Conservation (phyloP, 306 rosid genomes). For the Acacia acuminata region DNA sequence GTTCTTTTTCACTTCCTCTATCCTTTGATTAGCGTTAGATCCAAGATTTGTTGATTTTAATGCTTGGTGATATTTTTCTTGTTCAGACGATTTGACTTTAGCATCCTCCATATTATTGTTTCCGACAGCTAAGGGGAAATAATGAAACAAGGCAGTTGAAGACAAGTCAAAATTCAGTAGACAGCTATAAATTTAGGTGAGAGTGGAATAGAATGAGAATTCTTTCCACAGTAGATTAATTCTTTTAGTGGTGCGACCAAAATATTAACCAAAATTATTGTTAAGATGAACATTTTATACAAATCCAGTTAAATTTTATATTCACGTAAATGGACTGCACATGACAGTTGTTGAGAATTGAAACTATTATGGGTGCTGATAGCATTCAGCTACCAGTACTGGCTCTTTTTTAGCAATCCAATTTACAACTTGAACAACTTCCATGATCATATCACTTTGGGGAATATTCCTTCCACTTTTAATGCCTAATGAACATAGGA, state of each 20-base stretch:
- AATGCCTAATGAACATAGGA: background rate
- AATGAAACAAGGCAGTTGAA: conserved; percentile 25
- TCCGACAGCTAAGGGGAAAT: conserved; percentile 56
- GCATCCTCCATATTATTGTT: conserved; percentile 49
- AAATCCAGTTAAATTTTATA: background rate
- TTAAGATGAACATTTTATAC: background rate
- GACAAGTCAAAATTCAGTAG: background rate
- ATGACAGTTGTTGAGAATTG: background rate
- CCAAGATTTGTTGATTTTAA: conserved; percentile 39
- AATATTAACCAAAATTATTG: background rate
- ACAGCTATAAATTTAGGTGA: conserved; percentile 7
- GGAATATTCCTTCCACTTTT: conserved; percentile 9
- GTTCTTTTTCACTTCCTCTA: conserved; percentile 38
- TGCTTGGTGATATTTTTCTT: conserved; percentile 37
- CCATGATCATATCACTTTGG: conserved; percentile 10
- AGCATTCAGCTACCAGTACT: conserved; percentile 12
- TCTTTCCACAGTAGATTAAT: background rate
- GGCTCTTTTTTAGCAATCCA: background rate
- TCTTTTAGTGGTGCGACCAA: background rate
- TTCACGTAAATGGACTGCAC: background rate
- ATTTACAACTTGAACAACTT: background rate
- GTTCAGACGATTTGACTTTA: conserved; percentile 43
- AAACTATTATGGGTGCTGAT: background rate
- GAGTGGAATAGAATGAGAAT: background rate
- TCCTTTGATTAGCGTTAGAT: conserved; percentile 39